Conservation (phyloP, 495 filamentous ascomycete species). For the Lasiosphaeria ovina region DNA sequence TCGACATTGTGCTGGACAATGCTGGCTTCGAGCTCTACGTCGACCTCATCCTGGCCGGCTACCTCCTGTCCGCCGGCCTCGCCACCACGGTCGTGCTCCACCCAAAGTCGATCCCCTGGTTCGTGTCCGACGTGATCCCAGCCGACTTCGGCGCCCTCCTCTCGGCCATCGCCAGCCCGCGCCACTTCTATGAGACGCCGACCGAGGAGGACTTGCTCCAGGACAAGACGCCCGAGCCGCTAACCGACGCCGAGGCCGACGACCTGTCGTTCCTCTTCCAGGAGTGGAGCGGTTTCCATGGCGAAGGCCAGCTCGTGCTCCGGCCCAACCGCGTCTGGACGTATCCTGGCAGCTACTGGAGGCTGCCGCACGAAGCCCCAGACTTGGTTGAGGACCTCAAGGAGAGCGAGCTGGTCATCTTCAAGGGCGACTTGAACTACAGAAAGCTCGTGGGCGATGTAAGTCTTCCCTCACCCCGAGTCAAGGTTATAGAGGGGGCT, state of each 20-base stretch:
- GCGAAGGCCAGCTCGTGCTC: constrained; percentile 75
- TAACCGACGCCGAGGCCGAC: constrained; percentile 64
- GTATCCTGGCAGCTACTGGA: constrained; percentile 77
- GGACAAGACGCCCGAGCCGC: constrained; percentile 51
- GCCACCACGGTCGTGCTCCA: constrained; percentile 88
- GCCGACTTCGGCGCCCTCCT: constrained; percentile 79
- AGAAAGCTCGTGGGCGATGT: constrained; percentile 87
- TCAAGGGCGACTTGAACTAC: constrained; percentile 97
- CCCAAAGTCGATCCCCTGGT: constrained; percentile 94
- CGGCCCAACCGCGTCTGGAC: constrained; percentile 91
- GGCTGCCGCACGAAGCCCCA: constrained; percentile 66
- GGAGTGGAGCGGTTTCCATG: constrained; percentile 75
- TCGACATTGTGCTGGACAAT: constrained; percentile 95
- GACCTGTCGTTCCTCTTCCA: constrained; percentile 75
- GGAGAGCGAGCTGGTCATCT: constrained; percentile 82
- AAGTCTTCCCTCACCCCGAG: constrained; percentile 32
- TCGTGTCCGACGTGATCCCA: constrained; percentile 91
- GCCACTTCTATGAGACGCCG: constrained; percentile 69
- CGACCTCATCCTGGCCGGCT: constrained; percentile 87
- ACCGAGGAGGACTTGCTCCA: constrained; percentile 62
- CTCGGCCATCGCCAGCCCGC: constrained; percentile 68
- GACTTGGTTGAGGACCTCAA: constrained; percentile 75
- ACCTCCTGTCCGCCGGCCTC: constrained; percentile 74
- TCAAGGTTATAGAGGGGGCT: too few species aligned
- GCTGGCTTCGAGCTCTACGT: constrained; percentile 96